Percentiles rank a stretch among this genome's conserved stretches.
phyloP scores from a whole-genome alignment of 1,284 basidiomycete species.

The Trichosporon ovoides region DNA sequence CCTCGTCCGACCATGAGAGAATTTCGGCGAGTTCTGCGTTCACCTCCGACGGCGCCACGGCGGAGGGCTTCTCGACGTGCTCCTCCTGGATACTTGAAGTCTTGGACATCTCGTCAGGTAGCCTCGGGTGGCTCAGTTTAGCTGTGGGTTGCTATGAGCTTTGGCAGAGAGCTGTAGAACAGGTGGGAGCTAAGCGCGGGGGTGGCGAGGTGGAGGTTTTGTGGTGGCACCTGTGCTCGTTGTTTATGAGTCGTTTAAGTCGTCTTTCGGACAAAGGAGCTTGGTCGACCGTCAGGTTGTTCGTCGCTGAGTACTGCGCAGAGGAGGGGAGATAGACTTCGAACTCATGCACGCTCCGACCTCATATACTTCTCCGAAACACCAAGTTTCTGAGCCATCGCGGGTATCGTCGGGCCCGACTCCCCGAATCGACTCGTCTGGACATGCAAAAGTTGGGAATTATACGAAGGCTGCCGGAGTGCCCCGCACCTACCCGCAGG shows the following conservation, averaged over 20 bases:
- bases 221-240: too few species aligned
- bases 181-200: too few species aligned
- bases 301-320: neutral
- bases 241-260: too few species aligned
- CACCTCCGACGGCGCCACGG: neutral
- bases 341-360: neutral
- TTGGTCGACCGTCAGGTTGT: neutral
- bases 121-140: too few species aligned
- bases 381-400: too few species aligned
- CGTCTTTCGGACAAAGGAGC: too few species aligned
- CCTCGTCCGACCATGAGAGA: conserved; percentile 32
- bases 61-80: neutral
- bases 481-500: neutral
- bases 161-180: too few species aligned
- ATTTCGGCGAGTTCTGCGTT: conserved; percentile 17
- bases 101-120: neutral
- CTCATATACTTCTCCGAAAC: neutral
- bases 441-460: neutral
- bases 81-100: neutral
- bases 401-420: neutral
- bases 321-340: neutral
- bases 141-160: too few species aligned
- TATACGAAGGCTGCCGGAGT: neutral
- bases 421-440: neutral
- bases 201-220: too few species aligned